Base-by-base conservation (phyloP, 139 green algal genomes). In the Coelastrella sp. region DNA sequence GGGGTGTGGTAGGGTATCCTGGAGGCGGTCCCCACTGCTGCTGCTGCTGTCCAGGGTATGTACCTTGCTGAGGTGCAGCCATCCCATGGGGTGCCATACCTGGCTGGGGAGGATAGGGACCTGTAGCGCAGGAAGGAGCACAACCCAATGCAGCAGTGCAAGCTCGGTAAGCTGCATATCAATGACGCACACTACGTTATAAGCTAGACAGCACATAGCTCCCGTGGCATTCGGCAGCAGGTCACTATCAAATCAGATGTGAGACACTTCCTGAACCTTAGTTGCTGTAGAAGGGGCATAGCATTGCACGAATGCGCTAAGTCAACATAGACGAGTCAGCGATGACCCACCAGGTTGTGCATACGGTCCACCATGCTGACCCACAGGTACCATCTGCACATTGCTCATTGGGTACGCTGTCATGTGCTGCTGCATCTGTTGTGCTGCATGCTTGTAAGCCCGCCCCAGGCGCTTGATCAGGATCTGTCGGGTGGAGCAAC, bases 401-500 rank as follows among this genome's bases (percentile, higher is more conserved):
- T 7, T 30, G 32, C 3, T 9, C 3, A 69, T 37, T 3, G 75
- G 75, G 25, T 71, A 37, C 19, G 75, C 75, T 53, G 75, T 82
- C 30, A 82, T 40, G 75, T 82, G 75, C 53, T 82, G 75, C 75
- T 82, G 75, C 75, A 82, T 41, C 53, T 82, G 75, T 38, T 82
- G 75, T 6, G 45, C 40, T 23, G 75, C 75, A 35, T 60, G 50
- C 75, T 82, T 82, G 75, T 82, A 82, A 45, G 72, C 72, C 5
- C 38, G 66, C 34, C 75, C 75, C 4, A 60, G 37, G 8, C 60
- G 35, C 51, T 83, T 83, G 37, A 83, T 72, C 1, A 83, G 75
- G 6, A 83, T 34, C 34, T 50, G 67, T 37, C 19, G 32, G 48
- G 48, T 23, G 48, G 13, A 38, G 60, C 60, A 38, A 21, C n/a